phyloP scores from a whole-genome alignment of 2,329 filamentous ascomycete species.

The Aspergillus versicolor region DNA sequence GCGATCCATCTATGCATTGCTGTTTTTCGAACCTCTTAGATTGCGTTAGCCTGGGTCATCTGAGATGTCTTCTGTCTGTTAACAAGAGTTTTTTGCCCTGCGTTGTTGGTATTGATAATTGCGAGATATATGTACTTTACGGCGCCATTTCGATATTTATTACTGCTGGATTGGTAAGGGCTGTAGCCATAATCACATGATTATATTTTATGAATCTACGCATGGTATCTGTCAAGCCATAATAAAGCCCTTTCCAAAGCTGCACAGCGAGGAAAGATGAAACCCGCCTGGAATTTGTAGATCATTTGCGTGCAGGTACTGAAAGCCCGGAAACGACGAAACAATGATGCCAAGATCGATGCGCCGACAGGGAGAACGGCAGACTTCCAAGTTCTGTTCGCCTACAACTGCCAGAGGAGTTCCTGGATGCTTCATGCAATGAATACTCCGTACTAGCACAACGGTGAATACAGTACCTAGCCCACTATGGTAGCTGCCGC shows the following conservation, averaged over 20 bases:
- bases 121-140: neutral
- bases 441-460: too few species aligned
- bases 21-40: constrained; percentile 3
- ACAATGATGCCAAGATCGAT: too few species aligned
- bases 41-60: neutral
- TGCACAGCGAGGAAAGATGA: neutral
- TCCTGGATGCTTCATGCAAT: too few species aligned
- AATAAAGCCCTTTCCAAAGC: neutral
- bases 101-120: neutral
- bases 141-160: neutral
- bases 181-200: neutral
- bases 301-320: too few species aligned
- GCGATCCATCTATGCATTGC: constrained; percentile 18
- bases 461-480: too few species aligned
- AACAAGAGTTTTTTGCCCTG: neutral
- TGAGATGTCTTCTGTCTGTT: neutral
- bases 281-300: neutral
- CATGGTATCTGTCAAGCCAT: neutral
- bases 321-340: too few species aligned
- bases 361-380: too few species aligned
- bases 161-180: neutral
- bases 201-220: neutral
- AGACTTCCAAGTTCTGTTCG: too few species aligned
- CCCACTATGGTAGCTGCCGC: too few species aligned
- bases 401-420: too few species aligned